Base-by-base conservation (phyloP, 176 grass and related monocot species). In the Rhynchospora tenuis region DNA sequence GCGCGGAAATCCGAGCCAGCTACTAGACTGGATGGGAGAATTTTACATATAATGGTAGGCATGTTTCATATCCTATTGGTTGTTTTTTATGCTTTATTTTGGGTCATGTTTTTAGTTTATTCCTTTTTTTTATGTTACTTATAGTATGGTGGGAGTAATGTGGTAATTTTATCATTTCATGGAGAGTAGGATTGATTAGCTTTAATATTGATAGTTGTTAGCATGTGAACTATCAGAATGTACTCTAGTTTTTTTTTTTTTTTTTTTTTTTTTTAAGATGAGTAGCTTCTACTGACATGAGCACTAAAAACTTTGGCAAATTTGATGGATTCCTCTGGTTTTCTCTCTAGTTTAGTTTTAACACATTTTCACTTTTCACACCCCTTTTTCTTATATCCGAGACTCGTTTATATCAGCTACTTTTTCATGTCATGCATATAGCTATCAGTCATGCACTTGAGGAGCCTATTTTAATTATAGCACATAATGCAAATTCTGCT, bases 1-100 rank as follows among this genome's bases (percentile, higher is more conserved):
- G 85, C 29, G 80, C 66, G 66, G 82, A 84, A 80, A 82, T 68
- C 67, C 17, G 17, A 19, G 16, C 7, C 7, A 11, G 19, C 68
- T 72, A 72, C 43, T 47, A 43, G 19, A 72, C 43, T 47, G 68
- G 19, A 72, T 72, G 19, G 68, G 50, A 74, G 12, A 74, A 27
- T 51, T 11, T 45, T 50, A 15, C 80, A 85, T 71, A 85, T 17
- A 75, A 27, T 87, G 55, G 63, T 92, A 83, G 85, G 79, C 44
- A 23, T 81, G 79, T 55, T 85, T 83, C 56, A 73, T 80, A 86
- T 77, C 52, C 45, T 79, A 22, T 50, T 81, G 47, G 86, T 82
- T 63, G 75, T 76, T 81, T 73, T 71, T 71, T 71, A 11, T 65
- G 63, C 3, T 66, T 29, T 64, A 16, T 45, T 43, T 58, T 19